These are phyloP conservation scores for Colletotrichum tropicale DNA, from an alignment of 2,329 filamentous ascomycete species.

Conservation along the genomic window DNA sequence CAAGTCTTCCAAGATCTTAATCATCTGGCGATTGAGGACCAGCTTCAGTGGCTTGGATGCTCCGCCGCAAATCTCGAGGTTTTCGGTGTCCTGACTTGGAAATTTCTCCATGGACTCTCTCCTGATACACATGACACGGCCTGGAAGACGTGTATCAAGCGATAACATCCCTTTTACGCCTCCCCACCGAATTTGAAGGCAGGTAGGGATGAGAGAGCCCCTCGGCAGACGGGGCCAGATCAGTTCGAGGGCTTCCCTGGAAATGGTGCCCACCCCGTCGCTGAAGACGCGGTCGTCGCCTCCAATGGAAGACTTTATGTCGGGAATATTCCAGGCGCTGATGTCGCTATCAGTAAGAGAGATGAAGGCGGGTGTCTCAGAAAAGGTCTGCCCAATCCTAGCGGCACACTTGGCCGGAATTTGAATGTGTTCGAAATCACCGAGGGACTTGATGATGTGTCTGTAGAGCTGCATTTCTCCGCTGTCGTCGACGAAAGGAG, in stretches of 20 bases:
- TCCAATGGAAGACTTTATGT: constrained; percentile 55
- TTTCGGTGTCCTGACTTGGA: constrained; percentile 51
- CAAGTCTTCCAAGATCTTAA: constrained; percentile 87
- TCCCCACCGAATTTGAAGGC: constrained; percentile 75
- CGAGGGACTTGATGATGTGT: constrained; percentile 51
- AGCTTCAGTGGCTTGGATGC: constrained; percentile 71
- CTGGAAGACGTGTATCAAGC: constrained; percentile 65
- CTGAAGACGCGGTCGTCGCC: constrained; percentile 65
- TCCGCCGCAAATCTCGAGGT: constrained; percentile 76
- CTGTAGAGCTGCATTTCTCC: constrained; percentile 37
- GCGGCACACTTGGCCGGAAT: constrained; percentile 63
- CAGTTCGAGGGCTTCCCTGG: constrained; percentile 58
- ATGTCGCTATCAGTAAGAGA: constrained; percentile 45
- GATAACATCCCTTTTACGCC: constrained; percentile 82
- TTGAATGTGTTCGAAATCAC: constrained; percentile 54
- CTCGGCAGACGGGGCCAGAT: constrained; percentile 62
- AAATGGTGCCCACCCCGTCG: constrained; percentile 81
- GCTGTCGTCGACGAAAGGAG: constrained; percentile 46
- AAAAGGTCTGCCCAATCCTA: constrained; percentile 71
- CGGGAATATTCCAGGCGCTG: constrained; percentile 39
- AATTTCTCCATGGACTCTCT: constrained; percentile 82
- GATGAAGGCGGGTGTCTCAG: constrained; percentile 73
- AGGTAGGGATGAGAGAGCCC: constrained; percentile 58
- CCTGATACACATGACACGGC: constrained; percentile 65
- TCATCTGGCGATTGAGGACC: constrained; percentile 78